These are phyloP conservation scores for Trichoderma sp. DNA, from an alignment of 2,329 filamentous ascomycete species.

Conservation along the genomic window DNA sequence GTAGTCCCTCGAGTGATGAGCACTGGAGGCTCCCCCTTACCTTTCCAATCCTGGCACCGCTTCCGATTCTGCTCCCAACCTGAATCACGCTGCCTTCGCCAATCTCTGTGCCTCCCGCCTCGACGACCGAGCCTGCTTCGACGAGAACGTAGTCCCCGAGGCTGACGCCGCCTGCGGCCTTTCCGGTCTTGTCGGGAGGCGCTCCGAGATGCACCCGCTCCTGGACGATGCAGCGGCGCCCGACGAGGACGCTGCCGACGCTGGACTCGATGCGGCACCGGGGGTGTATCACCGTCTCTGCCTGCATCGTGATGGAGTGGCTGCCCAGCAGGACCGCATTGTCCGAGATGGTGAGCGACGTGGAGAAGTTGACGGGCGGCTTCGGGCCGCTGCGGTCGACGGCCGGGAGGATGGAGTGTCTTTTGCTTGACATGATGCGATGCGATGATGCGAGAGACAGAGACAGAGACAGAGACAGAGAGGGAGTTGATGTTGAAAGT, in stretches of 20 bases:
- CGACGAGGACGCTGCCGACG: slow-evolving; percentile 76
- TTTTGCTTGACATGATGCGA: slow-evolving; percentile 49
- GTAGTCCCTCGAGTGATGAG: no score
- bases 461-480: neutral
- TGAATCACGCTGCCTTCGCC: slow-evolving; percentile 63
- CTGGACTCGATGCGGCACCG: slow-evolving; percentile 77
- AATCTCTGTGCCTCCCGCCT: slow-evolving; percentile 63
- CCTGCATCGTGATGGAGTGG: slow-evolving; percentile 75
- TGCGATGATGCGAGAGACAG: neutral
- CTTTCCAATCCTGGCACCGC: slow-evolving; percentile 64
- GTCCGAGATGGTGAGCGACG: slow-evolving; percentile 63
- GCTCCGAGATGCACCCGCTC: slow-evolving; percentile 66
- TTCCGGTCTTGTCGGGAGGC: slow-evolving; percentile 35
- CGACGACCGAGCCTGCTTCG: slow-evolving; percentile 62
- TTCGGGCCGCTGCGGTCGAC: slow-evolving; percentile 58
- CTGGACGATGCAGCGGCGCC: slow-evolving; percentile 78
- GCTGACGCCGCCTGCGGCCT: slow-evolving; percentile 52
- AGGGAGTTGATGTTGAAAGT: neutral
- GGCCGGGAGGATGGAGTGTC: slow-evolving; percentile 59
- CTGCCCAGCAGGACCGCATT: slow-evolving; percentile 67
- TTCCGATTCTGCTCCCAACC: slow-evolving; percentile 61
- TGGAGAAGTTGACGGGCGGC: slow-evolving; percentile 64
- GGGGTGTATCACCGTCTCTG: slow-evolving; percentile 83
- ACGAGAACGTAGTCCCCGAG: slow-evolving; percentile 64
- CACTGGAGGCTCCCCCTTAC: slow-evolving; percentile 42